Evolutionary conservation across 768 basidiomycete species (phyloP), one percentile per base, ranked within the genome.

Genomic region (Tricholoma sp.): DNA sequence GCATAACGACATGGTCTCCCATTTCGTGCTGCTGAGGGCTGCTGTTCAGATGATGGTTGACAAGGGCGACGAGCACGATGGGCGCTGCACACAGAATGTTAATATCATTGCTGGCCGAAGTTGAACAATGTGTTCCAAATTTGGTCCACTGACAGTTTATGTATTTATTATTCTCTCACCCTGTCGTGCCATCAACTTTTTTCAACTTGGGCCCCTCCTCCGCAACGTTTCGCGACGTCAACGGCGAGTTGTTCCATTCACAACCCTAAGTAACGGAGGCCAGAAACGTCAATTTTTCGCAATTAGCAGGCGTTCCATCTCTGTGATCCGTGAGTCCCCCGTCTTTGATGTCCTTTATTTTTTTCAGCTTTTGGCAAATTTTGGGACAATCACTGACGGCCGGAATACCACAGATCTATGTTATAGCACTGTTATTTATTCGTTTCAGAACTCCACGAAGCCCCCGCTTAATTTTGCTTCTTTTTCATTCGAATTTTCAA

Each of bases 111-210:
- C 17, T 42, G 41, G 18, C 17, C 9, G 41, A 8, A 17, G 15
- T 6, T 13, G 17, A 41, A 18, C 29, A 32, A 45, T 18, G 34
- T 41, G 29, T 53, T 53, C 52, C 41, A n/a, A 24, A 53, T 53
- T 53, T 53, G 52, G 29, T n/a, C 20, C 15, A n/a, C 24, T 24
- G 24, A 31, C 15, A 48, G 18, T 42, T 18, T 18, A 24, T 24
- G 24, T 13, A 34, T 9, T 34, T 50, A 33, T 52, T 32, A 42
- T 44, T 44, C 44, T 53, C 52, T 53, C 52, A 53, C 51, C 51
- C 51, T 29, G 34, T 50, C 24, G 24, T 24, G 24, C 24, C 24
- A 24, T 28, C 48, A 24, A n/a, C n/a, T 33, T 29, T 28, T 28
- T 28, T 28, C 39, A 41, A 28, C 10, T 24, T 37, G 51, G n/a